These are phyloP conservation scores for Xylariaceae sp. DNA, from an alignment of 2,329 filamentous ascomycete genomes.

Conservation along the genomic window DNA sequence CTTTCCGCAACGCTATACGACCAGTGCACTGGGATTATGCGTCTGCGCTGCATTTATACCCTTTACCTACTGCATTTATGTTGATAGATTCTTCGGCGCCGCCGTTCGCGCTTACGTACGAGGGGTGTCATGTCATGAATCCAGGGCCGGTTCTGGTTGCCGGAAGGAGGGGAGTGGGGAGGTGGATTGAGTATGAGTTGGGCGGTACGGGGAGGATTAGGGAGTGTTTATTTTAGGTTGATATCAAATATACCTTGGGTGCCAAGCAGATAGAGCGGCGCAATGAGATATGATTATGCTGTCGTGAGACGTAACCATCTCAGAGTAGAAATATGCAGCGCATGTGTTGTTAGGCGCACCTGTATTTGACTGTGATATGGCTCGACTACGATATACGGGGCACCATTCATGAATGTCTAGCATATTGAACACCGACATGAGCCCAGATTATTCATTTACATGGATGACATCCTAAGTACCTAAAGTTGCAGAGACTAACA, in stretches of 20 bases:
- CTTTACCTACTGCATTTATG: conserved; percentile 78
- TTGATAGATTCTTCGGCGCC: conserved; percentile 78
- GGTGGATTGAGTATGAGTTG: conserved; percentile 86
- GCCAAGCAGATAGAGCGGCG: too few relatives aligned
- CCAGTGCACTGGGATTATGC: conserved; percentile 91
- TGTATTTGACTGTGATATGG: too few relatives aligned
- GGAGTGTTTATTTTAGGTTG: conserved; percentile 54
- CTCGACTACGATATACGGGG: too few relatives aligned
- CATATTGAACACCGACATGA: too few relatives aligned
- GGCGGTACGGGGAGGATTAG: conserved; percentile 58
- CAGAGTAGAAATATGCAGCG: too few relatives aligned
- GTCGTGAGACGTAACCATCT: too few relatives aligned
- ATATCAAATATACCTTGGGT: too few relatives aligned
- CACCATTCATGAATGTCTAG: too few relatives aligned
- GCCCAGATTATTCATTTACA: too few relatives aligned
- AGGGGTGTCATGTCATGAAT: conserved; percentile 95
- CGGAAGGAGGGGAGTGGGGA: conserved; percentile 63
- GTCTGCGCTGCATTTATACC: conserved; percentile 74
- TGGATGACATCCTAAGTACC: too few relatives aligned
- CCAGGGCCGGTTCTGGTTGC: conserved; percentile 72
- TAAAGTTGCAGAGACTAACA: too few relatives aligned
- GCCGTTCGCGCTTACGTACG: conserved; percentile 84
- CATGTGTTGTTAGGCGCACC: too few relatives aligned
- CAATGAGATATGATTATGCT: neutral
- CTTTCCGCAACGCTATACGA: conserved; percentile 74